Percentiles rank a stretch among this genome's conserved stretches.
phyloP scores from a whole-genome alignment of 371 early-diverging fungal species.

The Syncephalastrum contaminatum region DNA sequence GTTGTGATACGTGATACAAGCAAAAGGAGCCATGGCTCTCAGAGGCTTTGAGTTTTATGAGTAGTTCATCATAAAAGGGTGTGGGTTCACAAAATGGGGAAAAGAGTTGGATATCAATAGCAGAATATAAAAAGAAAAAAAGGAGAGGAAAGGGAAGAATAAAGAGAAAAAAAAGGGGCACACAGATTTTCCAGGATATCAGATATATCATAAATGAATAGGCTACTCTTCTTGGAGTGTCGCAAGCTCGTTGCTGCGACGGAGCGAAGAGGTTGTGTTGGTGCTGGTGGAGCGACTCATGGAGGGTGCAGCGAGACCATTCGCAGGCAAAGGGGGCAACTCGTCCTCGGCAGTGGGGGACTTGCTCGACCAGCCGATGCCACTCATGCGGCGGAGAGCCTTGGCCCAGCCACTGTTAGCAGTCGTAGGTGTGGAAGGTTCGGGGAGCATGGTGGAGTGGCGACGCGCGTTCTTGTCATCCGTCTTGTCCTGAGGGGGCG shows the following conservation, averaged over 20 bases:
- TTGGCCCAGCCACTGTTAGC: slow-evolving; percentile 44
- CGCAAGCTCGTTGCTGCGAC: slow-evolving; percentile 43
- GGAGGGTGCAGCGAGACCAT: slow-evolving; percentile 23
- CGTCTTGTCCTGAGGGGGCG: background rate
- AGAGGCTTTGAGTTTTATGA: no score
- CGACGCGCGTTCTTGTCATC: slow-evolving; percentile 16
- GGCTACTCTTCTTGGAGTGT: slow-evolving; percentile 43
- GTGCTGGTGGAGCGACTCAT: slow-evolving; percentile 29
- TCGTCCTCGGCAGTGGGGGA: slow-evolving; percentile 9
- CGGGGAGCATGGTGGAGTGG: slow-evolving; percentile 14
- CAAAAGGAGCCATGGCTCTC: no score
- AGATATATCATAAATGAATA: background rate
- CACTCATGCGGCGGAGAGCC: slow-evolving; percentile 47
- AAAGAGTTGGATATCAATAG: no score
- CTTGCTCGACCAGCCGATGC: slow-evolving; percentile 40
- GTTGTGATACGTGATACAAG: no score
- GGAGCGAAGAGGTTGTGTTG: slow-evolving; percentile 26
- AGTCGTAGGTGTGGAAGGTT: slow-evolving; percentile 13
- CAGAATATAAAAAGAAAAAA: background rate
- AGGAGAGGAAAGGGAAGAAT: background rate
- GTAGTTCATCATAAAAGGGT: no score
- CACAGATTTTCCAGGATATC: background rate
- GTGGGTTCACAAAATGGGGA: no score
- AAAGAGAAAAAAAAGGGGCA: slow-evolving; percentile 3
- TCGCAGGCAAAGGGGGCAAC: slow-evolving; percentile 10